Evolutionary conservation across 257 asterid genomes (phyloP).

Genomic region (Parsonsia alboflavescens): DNA sequence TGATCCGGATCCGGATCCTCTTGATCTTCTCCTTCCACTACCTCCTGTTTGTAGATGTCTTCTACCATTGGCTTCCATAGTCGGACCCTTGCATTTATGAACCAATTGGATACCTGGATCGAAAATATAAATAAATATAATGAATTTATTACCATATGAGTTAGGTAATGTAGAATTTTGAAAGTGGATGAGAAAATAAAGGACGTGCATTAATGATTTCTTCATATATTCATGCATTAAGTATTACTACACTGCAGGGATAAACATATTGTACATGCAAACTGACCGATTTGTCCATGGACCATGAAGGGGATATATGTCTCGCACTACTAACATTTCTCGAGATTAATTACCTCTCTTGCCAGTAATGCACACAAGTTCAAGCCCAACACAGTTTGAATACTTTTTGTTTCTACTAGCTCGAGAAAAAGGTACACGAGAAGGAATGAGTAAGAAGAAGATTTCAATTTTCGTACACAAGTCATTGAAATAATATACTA

Average conservation of each 20-base stretch:
- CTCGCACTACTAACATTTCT: conserved; percentile 1
- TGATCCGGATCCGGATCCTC: background rate
- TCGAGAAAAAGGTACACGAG: too few relatives aligned
- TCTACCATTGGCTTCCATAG: conserved; percentile 93
- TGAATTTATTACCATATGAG: conserved; percentile 19
- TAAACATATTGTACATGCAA: background rate
- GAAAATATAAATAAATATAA: background rate
- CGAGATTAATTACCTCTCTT: too few relatives aligned
- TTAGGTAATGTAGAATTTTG: background rate
- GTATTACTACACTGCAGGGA: background rate
- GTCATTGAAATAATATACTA: too few relatives aligned
- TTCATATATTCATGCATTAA: conserved; percentile 6
- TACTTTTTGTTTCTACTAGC: too few relatives aligned
- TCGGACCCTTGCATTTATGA: conserved; percentile 92
- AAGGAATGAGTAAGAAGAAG: too few relatives aligned
- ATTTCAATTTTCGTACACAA: too few relatives aligned
- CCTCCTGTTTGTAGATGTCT: conserved; percentile 72
- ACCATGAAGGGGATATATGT: conserved; percentile 15
- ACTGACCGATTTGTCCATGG: conserved; percentile 4
- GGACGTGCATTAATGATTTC: conserved; percentile 21
- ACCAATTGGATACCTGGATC: conserved; percentile 83
- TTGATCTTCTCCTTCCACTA: conserved; percentile 22
- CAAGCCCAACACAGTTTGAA: background rate
- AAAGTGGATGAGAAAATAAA: conserved; percentile 21
- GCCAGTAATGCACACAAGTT: too few relatives aligned